Conservation (phyloP, 805 yeast genomes). For the Cyberlindnera bimundalis region DNA sequence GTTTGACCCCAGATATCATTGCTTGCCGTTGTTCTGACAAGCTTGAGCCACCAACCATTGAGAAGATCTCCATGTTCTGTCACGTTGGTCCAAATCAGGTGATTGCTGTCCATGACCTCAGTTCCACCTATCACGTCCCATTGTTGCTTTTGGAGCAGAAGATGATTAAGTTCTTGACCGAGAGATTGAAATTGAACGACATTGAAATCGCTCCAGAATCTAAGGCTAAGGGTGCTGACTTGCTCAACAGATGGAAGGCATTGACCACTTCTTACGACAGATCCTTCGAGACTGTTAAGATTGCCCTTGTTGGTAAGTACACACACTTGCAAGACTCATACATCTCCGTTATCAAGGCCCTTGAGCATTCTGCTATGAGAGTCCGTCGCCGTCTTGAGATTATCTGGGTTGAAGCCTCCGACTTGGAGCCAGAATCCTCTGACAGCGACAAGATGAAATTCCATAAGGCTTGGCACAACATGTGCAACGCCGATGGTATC, state of each 20-base stretch:
- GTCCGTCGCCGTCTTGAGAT: constrained; percentile 81
- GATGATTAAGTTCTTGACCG: constrained; percentile 66
- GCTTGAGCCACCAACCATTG: constrained; percentile 80
- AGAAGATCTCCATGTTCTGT: constrained; percentile 97
- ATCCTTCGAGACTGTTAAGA: constrained; percentile 81
- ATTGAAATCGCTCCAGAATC: constrained; percentile 48
- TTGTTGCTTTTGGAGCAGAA: constrained; percentile 83
- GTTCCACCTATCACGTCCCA: constrained; percentile 97
- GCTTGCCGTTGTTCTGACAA: constrained; percentile 94
- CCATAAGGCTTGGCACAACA: constrained; percentile 93
- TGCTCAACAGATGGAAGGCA: constrained; percentile 74
- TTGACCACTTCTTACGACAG: constrained; percentile 79
- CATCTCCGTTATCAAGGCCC: constrained; percentile 88
- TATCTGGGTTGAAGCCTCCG: constrained; percentile 94
- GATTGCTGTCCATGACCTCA: constrained; percentile 93
- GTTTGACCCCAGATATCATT: constrained; percentile 93
- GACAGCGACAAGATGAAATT: constrained; percentile 64
- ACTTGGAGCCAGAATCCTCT: constrained; percentile 74
- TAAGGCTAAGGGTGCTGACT: constrained; percentile 57
- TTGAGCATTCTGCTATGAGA: constrained; percentile 93
- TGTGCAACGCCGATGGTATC: constrained; percentile 93
- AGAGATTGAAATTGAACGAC: constrained; percentile 60
- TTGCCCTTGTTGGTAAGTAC: constrained; percentile 97
- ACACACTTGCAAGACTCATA: constrained; percentile 94
- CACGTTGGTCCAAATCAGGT: constrained; percentile 99